Evolutionary conservation across 768 basidiomycete species (phyloP), one percentile per base, ranked within the genome.

Genomic region (Phanerodontia chrysosporium): DNA sequence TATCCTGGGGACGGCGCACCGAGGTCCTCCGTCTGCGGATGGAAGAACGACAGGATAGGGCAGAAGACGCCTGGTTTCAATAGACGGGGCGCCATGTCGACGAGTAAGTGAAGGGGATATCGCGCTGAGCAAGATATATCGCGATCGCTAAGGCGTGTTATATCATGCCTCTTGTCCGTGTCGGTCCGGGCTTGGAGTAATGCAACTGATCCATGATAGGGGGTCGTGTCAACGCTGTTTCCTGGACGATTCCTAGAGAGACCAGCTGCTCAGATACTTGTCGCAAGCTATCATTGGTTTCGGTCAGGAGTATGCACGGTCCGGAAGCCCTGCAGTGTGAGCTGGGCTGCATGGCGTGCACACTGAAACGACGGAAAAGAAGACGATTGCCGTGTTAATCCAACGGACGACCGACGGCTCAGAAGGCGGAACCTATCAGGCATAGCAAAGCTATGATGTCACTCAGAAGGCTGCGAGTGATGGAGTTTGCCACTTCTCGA

Each of bases 1-100:
- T n/a, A n/a, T n/a, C n/a, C n/a, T n/a, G n/a, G n/a, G n/a, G n/a
- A n/a, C n/a, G n/a, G n/a, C n/a, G 68, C 66, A 91, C 92, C 93
- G 57, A 96, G 81, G 64, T 95, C 92, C 72, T 95, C 90, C 44
- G 85, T 81, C 35, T 78, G 81, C 1, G 79, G 77, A 21, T 85
- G 70, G 78, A 92, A 95, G 77, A 96, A 95, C 16, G 92, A 84
- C 30, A 87, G 91, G 66, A 96, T 83, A 30, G 95, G 95, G 10
- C 90, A 88, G 73, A 82, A 95, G 58, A 96, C 83, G 45, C 94
- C 92, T 24, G 90, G 72, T 56, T 76, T 81, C 63, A 96, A 76
- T 18, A 82, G 80, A 56, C 90, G 86, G 1, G 49, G 10, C 30
- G 30, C 22, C 27, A 42, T 42, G 28, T 9, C 22, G n/a, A 22